phyloP scores from a whole-genome alignment of 768 basidiomycete genomes.

The Galerina marginata region DNA sequence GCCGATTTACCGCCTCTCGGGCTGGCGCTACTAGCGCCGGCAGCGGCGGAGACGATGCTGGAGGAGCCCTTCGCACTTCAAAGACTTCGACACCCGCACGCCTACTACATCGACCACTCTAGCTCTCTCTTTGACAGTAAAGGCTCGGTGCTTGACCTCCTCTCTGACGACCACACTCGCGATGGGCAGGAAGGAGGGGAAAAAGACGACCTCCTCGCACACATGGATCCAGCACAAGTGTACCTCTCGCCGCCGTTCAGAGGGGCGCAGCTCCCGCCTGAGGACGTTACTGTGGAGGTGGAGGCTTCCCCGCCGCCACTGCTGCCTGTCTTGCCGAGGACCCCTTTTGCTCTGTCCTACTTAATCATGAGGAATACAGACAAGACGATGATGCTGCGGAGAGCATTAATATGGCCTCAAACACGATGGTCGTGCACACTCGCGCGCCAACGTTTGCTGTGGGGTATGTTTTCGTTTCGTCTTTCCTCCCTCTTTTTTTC shows the following conservation, averaged over 20 bases:
- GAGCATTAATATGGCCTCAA: not conserved
- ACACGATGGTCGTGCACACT: too few species aligned
- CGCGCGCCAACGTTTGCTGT: too few species aligned
- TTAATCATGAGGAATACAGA: too few species aligned
- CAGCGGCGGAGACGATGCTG: too few species aligned
- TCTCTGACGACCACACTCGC: not conserved
- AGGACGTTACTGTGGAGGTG: slow-evolving; percentile 11
- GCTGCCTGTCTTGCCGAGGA: slow-evolving; percentile 28
- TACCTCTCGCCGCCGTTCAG: slow-evolving; percentile 36
- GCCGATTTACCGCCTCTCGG: too few species aligned
- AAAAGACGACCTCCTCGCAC: not conserved
- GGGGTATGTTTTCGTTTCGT: too few species aligned
- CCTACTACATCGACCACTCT: slow-evolving; percentile 6
- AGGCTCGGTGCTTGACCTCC: not conserved
- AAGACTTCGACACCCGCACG: slow-evolving; percentile 31
- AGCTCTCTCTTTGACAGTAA: not conserved
- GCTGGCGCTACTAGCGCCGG: too few species aligned
- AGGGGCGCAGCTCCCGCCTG: slow-evolving; percentile 24
- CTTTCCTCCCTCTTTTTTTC: too few species aligned
- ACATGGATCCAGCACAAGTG: not conserved
- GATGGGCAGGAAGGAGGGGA: not conserved
- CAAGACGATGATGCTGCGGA: not conserved
- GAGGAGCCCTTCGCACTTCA: not conserved
- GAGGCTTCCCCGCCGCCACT: slow-evolving; percentile 18
- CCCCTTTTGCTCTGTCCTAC: not conserved